Percentiles rank a stretch among this genome's conserved stretches.
Conservation (phyloP, 352 stramenopile genomes). For the Globisporangium carolinianum region DNA sequence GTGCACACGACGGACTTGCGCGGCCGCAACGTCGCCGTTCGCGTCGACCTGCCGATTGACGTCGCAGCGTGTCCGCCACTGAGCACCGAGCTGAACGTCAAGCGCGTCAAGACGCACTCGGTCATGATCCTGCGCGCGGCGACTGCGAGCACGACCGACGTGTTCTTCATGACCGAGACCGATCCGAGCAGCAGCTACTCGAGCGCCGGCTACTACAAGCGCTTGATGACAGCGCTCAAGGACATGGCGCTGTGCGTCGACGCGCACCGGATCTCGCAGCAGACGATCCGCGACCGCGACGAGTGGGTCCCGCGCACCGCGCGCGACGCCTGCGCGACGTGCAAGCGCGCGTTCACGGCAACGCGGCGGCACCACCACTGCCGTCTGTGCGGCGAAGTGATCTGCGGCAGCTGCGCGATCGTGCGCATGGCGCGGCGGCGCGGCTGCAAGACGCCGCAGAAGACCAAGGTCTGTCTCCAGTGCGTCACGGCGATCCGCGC, state of each 20-base stretch:
- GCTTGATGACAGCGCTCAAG: constrained; percentile 44
- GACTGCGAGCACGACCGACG: constrained; percentile 27
- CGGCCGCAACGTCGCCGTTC: constrained; percentile 54
- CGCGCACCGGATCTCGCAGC: constrained; percentile 51
- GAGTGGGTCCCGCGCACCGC: constrained; percentile 49
- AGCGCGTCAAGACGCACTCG: constrained; percentile 43
- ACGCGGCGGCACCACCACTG: constrained; percentile 70
- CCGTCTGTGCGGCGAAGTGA: constrained; percentile 69
- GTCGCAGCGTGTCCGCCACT: constrained; percentile 56
- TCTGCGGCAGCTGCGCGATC: constrained; percentile 61
- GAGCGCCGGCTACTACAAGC: constrained; percentile 25
- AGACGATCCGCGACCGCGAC: constrained; percentile 36
- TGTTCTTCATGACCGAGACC: constrained; percentile 56
- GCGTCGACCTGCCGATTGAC: constrained; percentile 56
- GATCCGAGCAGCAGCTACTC: constrained; percentile 24
- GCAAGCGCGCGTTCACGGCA: constrained; percentile 46
- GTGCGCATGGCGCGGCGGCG: constrained; percentile 37
- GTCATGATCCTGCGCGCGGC: constrained; percentile 43
- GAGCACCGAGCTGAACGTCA: constrained; percentile 37
- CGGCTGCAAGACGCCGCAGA: constrained; percentile 26
- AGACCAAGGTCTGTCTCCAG: constrained; percentile 52
- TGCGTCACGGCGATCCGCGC: constrained; percentile 49
- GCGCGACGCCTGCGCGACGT: constrained; percentile 43
- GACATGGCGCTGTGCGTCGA: constrained; percentile 56
- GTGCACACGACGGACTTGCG: constrained; percentile 54